phyloP scores from a whole-genome alignment of 2,329 filamentous ascomycete genomes.

The Lecanicillium sp. region DNA sequence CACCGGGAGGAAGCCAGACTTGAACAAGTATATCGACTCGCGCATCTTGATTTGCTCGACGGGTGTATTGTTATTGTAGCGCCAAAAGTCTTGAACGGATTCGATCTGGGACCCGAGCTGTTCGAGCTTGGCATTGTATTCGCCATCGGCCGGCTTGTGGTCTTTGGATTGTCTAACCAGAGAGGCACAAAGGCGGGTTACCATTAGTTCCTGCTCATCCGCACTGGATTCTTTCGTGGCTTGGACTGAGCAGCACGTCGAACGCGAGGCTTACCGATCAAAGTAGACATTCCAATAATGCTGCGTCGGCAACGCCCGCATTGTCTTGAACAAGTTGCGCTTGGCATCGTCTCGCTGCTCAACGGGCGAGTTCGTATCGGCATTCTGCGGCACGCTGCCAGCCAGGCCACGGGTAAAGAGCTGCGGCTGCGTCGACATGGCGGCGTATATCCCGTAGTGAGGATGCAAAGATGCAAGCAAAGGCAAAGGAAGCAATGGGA shows the following conservation, averaged over 20 bases:
- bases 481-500: slow-evolving; percentile 1
- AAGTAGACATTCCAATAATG: slow-evolving; percentile 73
- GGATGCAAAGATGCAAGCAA: not conserved
- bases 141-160: slow-evolving; percentile 29
- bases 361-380: slow-evolving; percentile 58
- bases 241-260: too few relatives aligned
- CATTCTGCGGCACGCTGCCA: slow-evolving; percentile 48
- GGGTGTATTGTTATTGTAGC: slow-evolving; percentile 74
- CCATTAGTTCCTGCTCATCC: too few relatives aligned
- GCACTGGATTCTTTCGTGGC: not conserved
- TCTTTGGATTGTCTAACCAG: slow-evolving; percentile 34
- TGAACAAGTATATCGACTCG: slow-evolving; percentile 73
- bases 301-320: slow-evolving; percentile 66
- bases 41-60: slow-evolving; percentile 68
- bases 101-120: slow-evolving; percentile 60
- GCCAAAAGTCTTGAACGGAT: slow-evolving; percentile 79
- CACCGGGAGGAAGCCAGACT: slow-evolving; percentile 65
- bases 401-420: slow-evolving; percentile 58
- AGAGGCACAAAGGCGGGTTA: too few relatives aligned
- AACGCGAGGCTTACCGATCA: slow-evolving; percentile 37
- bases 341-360: slow-evolving; percentile 70
- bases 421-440: slow-evolving; percentile 48
- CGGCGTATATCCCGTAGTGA: slow-evolving; percentile 15
- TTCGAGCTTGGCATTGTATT: slow-evolving; percentile 49
- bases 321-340: slow-evolving; percentile 71